These are phyloP conservation scores for Solanum commersonii DNA, from an alignment of 257 asterid species.

Conservation along the genomic window DNA sequence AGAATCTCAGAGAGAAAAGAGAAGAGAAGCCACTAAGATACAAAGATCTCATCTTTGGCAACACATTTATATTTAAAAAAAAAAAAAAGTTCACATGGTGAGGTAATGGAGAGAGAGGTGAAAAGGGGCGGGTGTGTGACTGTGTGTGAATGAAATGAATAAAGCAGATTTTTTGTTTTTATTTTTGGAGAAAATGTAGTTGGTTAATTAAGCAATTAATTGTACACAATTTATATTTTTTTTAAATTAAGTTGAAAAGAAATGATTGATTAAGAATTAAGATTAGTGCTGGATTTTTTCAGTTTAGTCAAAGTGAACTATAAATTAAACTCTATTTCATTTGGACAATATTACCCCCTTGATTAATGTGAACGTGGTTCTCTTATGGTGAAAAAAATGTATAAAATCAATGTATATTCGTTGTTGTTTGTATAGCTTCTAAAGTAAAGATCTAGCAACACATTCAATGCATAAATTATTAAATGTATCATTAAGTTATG, in stretches of 20 bases:
- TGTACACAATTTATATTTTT: background rate
- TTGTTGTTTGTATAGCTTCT: background rate
- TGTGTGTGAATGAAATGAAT: background rate
- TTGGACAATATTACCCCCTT: background rate
- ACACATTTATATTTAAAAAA: background rate
- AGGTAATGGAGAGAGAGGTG: slow-evolving; percentile 8
- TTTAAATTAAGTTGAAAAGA: too few species aligned
- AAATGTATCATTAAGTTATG: background rate
- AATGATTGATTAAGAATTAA: background rate
- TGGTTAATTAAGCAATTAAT: background rate
- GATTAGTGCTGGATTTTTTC: background rate
- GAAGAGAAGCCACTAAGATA: background rate
- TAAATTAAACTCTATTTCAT: background rate
- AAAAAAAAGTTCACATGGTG: slow-evolving; percentile 22
- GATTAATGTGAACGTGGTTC: background rate
- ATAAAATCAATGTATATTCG: background rate
- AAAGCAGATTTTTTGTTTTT: background rate
- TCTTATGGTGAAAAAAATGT: background rate
- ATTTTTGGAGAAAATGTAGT: background rate
- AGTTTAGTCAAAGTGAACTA: background rate
- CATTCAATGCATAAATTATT: background rate
- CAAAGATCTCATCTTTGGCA: background rate
- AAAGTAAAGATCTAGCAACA: background rate
- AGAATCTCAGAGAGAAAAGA: slow-evolving; percentile 9
- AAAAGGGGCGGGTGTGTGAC: slow-evolving; percentile 32